Conservation (phyloP, 768 basidiomycete species). For the Cystofilobasidium ferigula region DNA sequence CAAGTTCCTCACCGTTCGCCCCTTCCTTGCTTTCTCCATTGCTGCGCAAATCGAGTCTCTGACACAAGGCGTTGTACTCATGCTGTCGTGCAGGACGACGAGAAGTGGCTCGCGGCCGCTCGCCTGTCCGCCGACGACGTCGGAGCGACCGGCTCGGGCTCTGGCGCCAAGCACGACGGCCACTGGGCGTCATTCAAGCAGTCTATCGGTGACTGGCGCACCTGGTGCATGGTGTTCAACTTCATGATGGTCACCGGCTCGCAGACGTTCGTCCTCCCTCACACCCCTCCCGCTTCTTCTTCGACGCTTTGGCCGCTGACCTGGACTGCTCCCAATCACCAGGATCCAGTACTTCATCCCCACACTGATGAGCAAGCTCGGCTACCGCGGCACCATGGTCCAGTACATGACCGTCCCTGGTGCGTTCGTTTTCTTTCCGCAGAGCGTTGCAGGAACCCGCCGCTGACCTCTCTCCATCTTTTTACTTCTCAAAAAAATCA, state of each 20-base stretch:
- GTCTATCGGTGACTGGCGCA: background rate
- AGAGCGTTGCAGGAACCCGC: too few species aligned
- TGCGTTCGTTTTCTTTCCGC: conserved; percentile 28
- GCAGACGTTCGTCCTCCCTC: too few species aligned
- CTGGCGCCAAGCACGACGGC: background rate
- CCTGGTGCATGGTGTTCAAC: background rate
- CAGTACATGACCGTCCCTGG: conserved; percentile 39
- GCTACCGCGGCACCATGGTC: conserved; percentile 28
- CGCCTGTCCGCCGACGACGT: conserved; percentile 5
- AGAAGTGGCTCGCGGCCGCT: conserved; percentile 15
- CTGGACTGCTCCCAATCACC: too few species aligned
- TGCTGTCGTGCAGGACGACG: too few species aligned
- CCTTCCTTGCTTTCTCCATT: too few species aligned
- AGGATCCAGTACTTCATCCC: conserved; percentile 7
- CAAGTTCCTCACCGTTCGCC: conserved; percentile 32
- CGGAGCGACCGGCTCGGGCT: conserved; percentile 4
- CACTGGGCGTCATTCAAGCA: conserved; percentile 1
- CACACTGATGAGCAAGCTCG: conserved; percentile 32
- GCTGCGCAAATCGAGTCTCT: too few species aligned
- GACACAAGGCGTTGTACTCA: too few species aligned
- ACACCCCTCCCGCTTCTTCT: too few species aligned
- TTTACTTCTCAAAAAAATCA: too few species aligned
- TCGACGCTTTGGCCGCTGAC: too few species aligned
- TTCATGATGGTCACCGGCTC: conserved; percentile 18
- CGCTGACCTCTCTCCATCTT: conserved; percentile 26